Conservation (phyloP, 2,329 filamentous ascomycete species). For the Sclerotinia sclerotiorum region DNA sequence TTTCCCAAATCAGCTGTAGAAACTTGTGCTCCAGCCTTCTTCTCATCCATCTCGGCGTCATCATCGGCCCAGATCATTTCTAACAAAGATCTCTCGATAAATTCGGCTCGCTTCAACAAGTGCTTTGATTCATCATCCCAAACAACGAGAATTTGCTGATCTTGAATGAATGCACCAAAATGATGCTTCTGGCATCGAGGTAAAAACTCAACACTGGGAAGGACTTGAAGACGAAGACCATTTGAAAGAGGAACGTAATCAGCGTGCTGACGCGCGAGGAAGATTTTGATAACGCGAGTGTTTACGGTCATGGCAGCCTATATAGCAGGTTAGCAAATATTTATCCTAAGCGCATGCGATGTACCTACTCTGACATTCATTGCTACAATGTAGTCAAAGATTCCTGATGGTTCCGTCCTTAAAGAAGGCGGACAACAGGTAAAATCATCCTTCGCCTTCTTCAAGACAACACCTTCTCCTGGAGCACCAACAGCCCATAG, state of each 20-base stretch:
- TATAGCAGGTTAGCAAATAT: not conserved
- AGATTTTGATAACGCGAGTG: slow-evolving; percentile 61
- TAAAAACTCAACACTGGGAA: slow-evolving; percentile 57
- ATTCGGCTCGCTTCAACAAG: slow-evolving; percentile 52
- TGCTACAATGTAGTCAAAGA: slow-evolving; percentile 50
- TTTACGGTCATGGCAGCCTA: slow-evolving; percentile 68
- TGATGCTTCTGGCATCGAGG: slow-evolving; percentile 63
- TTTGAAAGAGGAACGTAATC: slow-evolving; percentile 59
- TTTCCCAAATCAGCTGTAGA: slow-evolving; percentile 33
- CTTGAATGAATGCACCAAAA: slow-evolving; percentile 63
- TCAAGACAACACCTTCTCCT: slow-evolving; percentile 57
- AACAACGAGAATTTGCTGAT: slow-evolving; percentile 57
- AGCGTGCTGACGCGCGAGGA: slow-evolving; percentile 50
- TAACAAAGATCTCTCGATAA: slow-evolving; percentile 55
- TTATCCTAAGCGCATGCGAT: not conserved
- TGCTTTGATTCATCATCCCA: slow-evolving; percentile 63
- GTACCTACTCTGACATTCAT: slow-evolving; percentile 55
- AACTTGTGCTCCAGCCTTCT: slow-evolving; percentile 28
- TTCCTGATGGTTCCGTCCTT: slow-evolving; percentile 46
- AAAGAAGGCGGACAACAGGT: slow-evolving; percentile 52
- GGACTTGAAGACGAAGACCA: slow-evolving; percentile 61
- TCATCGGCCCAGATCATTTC: slow-evolving; percentile 57
- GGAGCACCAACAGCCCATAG: slow-evolving; percentile 50
- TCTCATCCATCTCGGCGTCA: slow-evolving; percentile 41
- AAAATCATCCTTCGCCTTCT: slow-evolving; percentile 52